A percentile compares a stretch with the other conserved stretches of the same genome.
These are phyloP conservation scores for Ganoderma multipileum DNA, from an alignment of 1,284 basidiomycete species.

Conservation along the genomic window DNA sequence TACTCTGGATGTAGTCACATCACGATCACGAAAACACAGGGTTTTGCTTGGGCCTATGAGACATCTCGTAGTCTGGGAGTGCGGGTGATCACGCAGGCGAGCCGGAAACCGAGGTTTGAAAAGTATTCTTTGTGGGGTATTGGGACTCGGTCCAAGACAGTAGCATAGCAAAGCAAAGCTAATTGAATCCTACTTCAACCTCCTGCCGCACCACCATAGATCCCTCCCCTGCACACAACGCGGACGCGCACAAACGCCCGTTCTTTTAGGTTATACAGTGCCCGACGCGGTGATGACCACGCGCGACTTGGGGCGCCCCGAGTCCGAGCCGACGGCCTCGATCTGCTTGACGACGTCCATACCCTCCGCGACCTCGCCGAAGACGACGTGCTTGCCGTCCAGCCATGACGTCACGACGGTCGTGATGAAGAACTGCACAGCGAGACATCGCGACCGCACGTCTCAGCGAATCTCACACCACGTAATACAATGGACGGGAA, in stretches of 20 bases:
- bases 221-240: too few relatives aligned
- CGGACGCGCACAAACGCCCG: not conserved
- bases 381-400: constrained; percentile 83
- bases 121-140: not conserved
- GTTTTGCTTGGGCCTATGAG: not conserved
- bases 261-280: not conserved
- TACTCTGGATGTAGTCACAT: not conserved
- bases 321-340: constrained; percentile 67
- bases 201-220: not conserved
- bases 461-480: not conserved
- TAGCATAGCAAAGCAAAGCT: not conserved
- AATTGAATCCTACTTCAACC: not conserved
- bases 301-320: constrained; percentile 57
- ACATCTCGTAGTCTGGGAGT: not conserved
- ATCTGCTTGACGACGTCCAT: constrained; percentile 81
- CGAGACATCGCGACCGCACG: not conserved
- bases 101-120: not conserved
- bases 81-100: not conserved
- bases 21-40: not conserved
- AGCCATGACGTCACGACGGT: constrained; percentile 83
- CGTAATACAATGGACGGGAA: too few relatives aligned
- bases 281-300: constrained; percentile 76
- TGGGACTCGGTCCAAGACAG: not conserved
- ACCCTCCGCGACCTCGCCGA: constrained; percentile 84
- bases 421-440: constrained; percentile 83